Evolutionary conservation across 2,329 filamentous ascomycete species (phyloP).

Genomic region (Pseudonectria buxi): DNA sequence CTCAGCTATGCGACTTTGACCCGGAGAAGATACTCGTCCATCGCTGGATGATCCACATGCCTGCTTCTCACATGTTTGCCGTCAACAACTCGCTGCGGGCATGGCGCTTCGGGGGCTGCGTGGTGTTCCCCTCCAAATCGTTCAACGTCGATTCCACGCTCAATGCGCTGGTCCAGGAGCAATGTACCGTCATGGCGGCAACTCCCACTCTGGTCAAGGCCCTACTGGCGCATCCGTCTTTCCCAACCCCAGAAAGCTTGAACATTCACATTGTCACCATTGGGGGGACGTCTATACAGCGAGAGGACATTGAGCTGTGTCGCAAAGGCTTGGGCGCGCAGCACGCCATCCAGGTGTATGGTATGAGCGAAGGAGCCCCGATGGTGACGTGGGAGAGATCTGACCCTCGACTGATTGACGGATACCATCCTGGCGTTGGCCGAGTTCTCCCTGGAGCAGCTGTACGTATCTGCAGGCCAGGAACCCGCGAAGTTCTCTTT

Average conservation of each 20-base stretch:
- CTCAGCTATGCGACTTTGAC: slow-evolving; percentile 31
- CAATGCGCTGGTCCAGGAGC: slow-evolving; percentile 24
- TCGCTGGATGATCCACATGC: slow-evolving; percentile 33
- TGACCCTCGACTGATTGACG: slow-evolving; percentile 24
- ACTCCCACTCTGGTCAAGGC: slow-evolving; percentile 32
- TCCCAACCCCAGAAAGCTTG: slow-evolving; percentile 20
- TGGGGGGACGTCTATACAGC: slow-evolving; percentile 25
- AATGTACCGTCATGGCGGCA: slow-evolving; percentile 33
- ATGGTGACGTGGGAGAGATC: slow-evolving; percentile 32
- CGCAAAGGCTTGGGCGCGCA: slow-evolving; percentile 24
- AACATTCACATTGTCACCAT: slow-evolving; percentile 29
- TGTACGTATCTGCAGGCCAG: slow-evolving; percentile 30
- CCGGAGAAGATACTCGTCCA: slow-evolving; percentile 24
- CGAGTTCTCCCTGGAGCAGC: slow-evolving; percentile 34
- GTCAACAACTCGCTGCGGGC: slow-evolving; percentile 33
- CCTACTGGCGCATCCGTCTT: slow-evolving; percentile 23
- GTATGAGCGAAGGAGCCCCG: slow-evolving; percentile 40
- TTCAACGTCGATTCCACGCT: slow-evolving; percentile 29
- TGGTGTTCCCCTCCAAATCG: slow-evolving; percentile 29
- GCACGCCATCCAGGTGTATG: slow-evolving; percentile 32
- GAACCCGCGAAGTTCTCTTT: slow-evolving; percentile 20
- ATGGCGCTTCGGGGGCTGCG: slow-evolving; percentile 28
- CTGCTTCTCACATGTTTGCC: slow-evolving; percentile 32
- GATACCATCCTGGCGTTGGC: slow-evolving; percentile 34
- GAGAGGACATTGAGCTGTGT: slow-evolving; percentile 28